Percentiles rank a stretch among this genome's conserved stretches.
Conservation (phyloP, 345 rosid species). For the Brassica juncea region DNA sequence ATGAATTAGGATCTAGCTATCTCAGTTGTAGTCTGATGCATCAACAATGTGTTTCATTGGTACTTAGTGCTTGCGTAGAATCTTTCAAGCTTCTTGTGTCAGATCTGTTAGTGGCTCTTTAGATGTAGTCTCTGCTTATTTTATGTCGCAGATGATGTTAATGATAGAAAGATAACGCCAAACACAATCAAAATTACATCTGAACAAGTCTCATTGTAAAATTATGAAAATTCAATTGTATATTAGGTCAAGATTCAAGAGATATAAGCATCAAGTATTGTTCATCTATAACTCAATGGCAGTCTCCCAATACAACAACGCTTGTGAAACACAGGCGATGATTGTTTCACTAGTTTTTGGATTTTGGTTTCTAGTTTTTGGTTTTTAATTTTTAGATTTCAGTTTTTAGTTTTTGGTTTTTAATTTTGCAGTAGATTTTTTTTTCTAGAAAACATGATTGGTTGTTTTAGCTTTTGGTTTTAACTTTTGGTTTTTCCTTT, state of each 20-base stretch:
- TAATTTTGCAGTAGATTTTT: too few species aligned
- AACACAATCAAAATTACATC: neutral
- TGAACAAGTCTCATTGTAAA: neutral
- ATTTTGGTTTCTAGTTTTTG: too few species aligned
- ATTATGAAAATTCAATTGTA: neutral
- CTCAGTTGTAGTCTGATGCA: neutral
- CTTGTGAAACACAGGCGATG: slow-evolving; percentile 4
- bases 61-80: neutral
- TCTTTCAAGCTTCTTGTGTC: neutral
- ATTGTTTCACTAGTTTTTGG: too few species aligned
- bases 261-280: neutral
- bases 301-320: slow-evolving; percentile 36
- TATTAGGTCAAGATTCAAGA: neutral
- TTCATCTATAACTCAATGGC: slow-evolving; percentile 38
- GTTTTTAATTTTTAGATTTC: too few species aligned
- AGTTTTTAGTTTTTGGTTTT: too few species aligned
- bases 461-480: too few species aligned
- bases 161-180: neutral
- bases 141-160: neutral
- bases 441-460: too few species aligned
- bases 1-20: neutral
- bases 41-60: neutral
- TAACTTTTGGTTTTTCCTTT: too few species aligned
- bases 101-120: neutral
- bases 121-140: neutral